Percentiles rank a stretch among this genome's conserved stretches.
Evolutionary conservation across 2,329 filamentous ascomycete genomes (phyloP).

Genomic region (Seiridium unicorne): DNA sequence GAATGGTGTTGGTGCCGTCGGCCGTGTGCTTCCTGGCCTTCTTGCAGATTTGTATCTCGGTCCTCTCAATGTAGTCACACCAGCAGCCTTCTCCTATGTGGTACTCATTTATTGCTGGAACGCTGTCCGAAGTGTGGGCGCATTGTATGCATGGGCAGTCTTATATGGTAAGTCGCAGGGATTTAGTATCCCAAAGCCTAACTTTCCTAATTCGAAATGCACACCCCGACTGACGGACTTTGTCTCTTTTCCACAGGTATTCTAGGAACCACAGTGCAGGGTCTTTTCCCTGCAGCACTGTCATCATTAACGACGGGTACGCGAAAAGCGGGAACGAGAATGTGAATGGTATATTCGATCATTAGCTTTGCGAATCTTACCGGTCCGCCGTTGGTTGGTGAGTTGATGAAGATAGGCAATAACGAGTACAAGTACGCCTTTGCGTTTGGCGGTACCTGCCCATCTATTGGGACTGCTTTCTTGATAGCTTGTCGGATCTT

Average conservation of each 20-base stretch:
- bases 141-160: not conserved
- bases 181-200: too few species aligned
- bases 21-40: not conserved
- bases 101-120: not conserved
- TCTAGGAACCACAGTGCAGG: not conserved
- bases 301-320: too few species aligned
- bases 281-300: not conserved
- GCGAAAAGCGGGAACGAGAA: not conserved
- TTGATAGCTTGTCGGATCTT: not conserved
- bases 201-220: too few species aligned
- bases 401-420: not conserved
- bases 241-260: not conserved
- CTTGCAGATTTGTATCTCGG: not conserved
- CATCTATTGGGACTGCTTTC: not conserved
- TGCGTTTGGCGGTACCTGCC: not conserved
- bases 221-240: too few species aligned
- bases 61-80: not conserved
- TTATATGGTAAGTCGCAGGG: not conserved
- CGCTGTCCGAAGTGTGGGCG: not conserved
- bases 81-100: not conserved
- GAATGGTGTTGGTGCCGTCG: not conserved
- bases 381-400: not conserved
- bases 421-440: not conserved
- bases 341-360: not conserved
- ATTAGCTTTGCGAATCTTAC: not conserved